Evolutionary conservation across 306 rosid genomes (phyloP), one percentile per base, ranked within the genome.

Genomic region (Cucumis hystrix): DNA sequence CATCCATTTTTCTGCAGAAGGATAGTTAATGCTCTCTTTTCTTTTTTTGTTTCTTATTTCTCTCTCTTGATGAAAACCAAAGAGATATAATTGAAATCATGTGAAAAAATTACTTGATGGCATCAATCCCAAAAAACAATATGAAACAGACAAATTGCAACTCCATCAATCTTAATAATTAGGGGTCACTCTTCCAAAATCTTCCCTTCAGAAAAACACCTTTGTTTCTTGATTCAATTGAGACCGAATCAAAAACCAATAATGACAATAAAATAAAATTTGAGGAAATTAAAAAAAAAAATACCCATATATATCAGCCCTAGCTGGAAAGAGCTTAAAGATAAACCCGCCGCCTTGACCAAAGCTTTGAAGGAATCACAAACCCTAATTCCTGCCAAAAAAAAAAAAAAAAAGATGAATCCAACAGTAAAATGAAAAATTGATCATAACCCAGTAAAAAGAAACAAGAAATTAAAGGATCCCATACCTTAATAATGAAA

Each of bases 61-160:
- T 72, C 59, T 71, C 43, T 72, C 60, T 52, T 52, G 6, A 16
- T 14, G 57, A 28, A 51, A 15, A 52, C 57, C 8, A 52, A 52
- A 52, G 57, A 52, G 57, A 52, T 16, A 52, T 47, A 52, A 52
- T 52, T 5, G 8, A 52, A 2, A 68, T 13, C 56, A 68, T 74
- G 51, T 55, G 78, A n/a, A 37, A 57, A 25, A 28, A 11, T 11
- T 52, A 4, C 14, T 21, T 13, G 14, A 21, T 33, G 78, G 78
- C 78, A 60, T 58, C 78, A 75, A 75, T 75, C 68, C 78, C 68
- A 28, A 55, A 75, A 75, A 60, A 23, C 20, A 23, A 69, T 68
- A 68, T 21, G 59, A 68, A 41, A 47, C 39, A 70, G 75, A 70
- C 41, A 70, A 47, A 70, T 45, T 5, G 40, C 75, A 6, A 56